These are phyloP conservation scores for Podaxis sp. DNA, from an alignment of 768 basidiomycete genomes.

Conservation along the genomic window DNA sequence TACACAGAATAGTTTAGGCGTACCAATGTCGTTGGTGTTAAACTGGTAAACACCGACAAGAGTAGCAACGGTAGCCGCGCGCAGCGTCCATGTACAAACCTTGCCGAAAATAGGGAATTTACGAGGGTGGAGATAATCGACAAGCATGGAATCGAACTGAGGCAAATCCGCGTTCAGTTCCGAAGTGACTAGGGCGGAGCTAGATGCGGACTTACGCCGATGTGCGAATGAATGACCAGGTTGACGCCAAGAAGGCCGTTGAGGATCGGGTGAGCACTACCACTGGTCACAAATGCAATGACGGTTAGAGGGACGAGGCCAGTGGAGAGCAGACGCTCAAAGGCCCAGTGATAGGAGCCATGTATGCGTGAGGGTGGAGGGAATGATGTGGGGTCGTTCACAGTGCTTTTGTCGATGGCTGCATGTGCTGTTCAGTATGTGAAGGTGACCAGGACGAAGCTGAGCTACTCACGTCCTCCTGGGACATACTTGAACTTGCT, in stretches of 20 bases:
- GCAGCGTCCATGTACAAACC: slow-evolving; percentile 68
- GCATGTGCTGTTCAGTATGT: neutral
- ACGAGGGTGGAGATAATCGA: slow-evolving; percentile 91
- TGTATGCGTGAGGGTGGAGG: slow-evolving; percentile 78
- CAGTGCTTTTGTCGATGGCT: slow-evolving; percentile 89
- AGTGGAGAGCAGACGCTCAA: slow-evolving; percentile 90
- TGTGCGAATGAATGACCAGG: slow-evolving; percentile 92
- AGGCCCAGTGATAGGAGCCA: slow-evolving; percentile 91
- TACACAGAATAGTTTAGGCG: slow-evolving; percentile 25
- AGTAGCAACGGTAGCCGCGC: slow-evolving; percentile 74
- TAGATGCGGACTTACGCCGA: slow-evolving; percentile 63
- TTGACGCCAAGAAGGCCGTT: slow-evolving; percentile 91
- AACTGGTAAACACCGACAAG: slow-evolving; percentile 95
- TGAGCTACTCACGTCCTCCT: slow-evolving; percentile 60
- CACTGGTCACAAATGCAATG: slow-evolving; percentile 80
- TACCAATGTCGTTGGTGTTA: slow-evolving; percentile 97
- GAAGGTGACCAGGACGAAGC: too few relatives aligned
- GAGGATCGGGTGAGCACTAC: slow-evolving; percentile 75
- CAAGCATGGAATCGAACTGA: slow-evolving; percentile 74
- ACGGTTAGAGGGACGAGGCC: slow-evolving; percentile 85
- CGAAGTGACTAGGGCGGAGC: neutral
- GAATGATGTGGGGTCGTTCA: slow-evolving; percentile 93
- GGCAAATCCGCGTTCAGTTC: neutral
- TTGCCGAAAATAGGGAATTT: slow-evolving; percentile 88
- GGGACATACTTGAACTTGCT: slow-evolving; percentile 47